Base-by-base conservation (phyloP, 352 stramenopile genomes). In the Phytophthora rubi region DNA sequence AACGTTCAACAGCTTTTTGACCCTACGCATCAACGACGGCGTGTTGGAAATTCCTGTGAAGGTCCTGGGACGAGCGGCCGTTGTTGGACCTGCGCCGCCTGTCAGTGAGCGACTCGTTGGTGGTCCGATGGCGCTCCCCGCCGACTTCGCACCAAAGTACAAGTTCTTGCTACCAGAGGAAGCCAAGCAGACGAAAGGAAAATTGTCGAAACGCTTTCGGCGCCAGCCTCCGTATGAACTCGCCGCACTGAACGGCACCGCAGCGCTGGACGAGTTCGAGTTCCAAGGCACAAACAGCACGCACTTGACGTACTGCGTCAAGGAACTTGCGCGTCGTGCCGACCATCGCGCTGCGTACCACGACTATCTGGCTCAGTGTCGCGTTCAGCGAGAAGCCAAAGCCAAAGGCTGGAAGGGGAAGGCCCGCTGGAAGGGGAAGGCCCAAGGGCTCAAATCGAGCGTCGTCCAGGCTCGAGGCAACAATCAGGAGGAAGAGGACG, bases 81-180 rank as follows among this genome's bases (percentile, higher is more conserved):
- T 68, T 0, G 65, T 94, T 4, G 86, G 85, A 0, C 59, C 74
- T 1, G 70, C 93, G 4, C 71, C 71, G 45, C 61, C 71, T 23
- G 10, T 42, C 13, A 75, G 35, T 47, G 66, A 75, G 30, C 28
- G 71, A 26, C 61, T 78, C n/a, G 71, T 92, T 4, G 80, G 90
- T 6, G 91, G 91, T 0, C 75, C 73, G 0, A 71, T 89, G 4
- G 91, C 90, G 3, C 62, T 97, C 4, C 90, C 94, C 0, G 76
- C 68, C 3, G 90, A 98, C 66, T 98, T 98, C 59, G 81, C 77
- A 6, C 88, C 88, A 4, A 84, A 93, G 65, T 97, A 90, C 73
- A 97, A 98, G 64, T 98, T 98, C 35, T 66, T 97, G n/a, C 67
- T 93, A 5, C 72, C 82, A 0, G 89, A 95, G 1, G 82, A 95